Conservation (phyloP, 2,329 filamentous ascomycete species). For the Nigrospora oryzae region DNA sequence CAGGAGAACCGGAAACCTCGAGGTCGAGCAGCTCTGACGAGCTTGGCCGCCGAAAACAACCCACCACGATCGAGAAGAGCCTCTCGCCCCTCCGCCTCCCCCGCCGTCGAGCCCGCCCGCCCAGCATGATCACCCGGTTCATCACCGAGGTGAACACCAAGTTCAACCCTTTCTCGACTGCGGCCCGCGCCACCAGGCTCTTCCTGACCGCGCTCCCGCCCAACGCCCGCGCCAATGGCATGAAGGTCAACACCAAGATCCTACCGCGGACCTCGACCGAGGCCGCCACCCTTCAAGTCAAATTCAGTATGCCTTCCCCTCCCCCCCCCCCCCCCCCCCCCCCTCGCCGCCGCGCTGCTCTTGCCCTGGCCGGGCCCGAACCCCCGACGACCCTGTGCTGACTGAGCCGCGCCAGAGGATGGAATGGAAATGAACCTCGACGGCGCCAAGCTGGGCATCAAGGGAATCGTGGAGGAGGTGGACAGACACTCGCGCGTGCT, state of each 20-base stretch:
- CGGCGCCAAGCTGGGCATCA: conserved; percentile 72
- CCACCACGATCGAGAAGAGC: too few relatives aligned
- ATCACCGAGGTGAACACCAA: conserved; percentile 78
- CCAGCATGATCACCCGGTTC: conserved; percentile 72
- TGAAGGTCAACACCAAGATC: conserved; percentile 71
- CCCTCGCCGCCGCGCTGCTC: not conserved
- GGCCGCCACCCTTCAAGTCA: conserved; percentile 62
- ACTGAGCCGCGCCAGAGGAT: conserved; percentile 55
- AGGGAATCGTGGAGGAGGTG: conserved; percentile 79
- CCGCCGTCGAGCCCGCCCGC: not conserved
- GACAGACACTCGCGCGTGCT: conserved; percentile 80
- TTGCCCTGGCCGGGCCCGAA: too few relatives aligned
- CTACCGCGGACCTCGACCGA: conserved; percentile 63
- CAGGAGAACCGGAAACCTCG: too few relatives aligned
- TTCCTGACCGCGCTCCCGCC: conserved; percentile 82
- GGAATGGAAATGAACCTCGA: conserved; percentile 84
- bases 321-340: not conserved
- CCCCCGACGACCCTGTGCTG: conserved; percentile 6
- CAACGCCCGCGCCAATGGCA: conserved; percentile 61
- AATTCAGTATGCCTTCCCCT: conserved; percentile 63
- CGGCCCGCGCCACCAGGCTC: conserved; percentile 74
- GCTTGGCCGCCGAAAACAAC: too few relatives aligned
- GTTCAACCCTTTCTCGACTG: conserved; percentile 85
- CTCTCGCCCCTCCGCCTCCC: too few relatives aligned
- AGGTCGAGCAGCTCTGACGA: too few relatives aligned